Evolutionary conservation across 2,329 filamentous ascomycete genomes (phyloP).

Genomic region (Tothia fuscella): DNA sequence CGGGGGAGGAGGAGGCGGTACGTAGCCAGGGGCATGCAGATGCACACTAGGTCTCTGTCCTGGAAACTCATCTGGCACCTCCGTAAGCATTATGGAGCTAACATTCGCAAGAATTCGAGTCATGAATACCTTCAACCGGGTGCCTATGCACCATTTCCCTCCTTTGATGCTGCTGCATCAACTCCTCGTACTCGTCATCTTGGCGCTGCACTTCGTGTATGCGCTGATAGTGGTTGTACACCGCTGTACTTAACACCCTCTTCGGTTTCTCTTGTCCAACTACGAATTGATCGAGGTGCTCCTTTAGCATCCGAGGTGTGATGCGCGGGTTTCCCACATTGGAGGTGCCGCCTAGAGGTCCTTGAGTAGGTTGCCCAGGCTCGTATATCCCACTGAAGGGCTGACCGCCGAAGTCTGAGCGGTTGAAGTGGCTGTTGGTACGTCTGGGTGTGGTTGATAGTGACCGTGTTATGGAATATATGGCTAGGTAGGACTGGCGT

Average conservation of each 20-base stretch:
- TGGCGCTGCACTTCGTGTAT: slow-evolving; percentile 64
- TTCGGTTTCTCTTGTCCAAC: slow-evolving; percentile 92
- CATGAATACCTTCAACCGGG: slow-evolving; percentile 57
- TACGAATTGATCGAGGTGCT: slow-evolving; percentile 88
- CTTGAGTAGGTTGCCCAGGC: slow-evolving; percentile 46
- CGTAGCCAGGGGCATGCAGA: slow-evolving; percentile 10
- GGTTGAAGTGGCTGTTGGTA: slow-evolving; percentile 40
- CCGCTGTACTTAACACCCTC: slow-evolving; percentile 81
- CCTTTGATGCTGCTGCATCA: slow-evolving; percentile 57
- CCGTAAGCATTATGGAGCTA: slow-evolving; percentile 10
- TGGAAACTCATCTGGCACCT: slow-evolving; percentile 45
- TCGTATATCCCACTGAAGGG: slow-evolving; percentile 53
- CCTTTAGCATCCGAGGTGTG: slow-evolving; percentile 61
- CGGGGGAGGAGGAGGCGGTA: slow-evolving; percentile 17
- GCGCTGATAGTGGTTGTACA: slow-evolving; percentile 94
- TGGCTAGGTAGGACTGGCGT: slow-evolving; percentile 17
- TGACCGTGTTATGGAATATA: slow-evolving; percentile 23
- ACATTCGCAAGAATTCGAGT: slow-evolving; percentile 5
- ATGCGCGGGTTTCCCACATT: slow-evolving; percentile 45
- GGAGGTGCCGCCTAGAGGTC: slow-evolving; percentile 49
- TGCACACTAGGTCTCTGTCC: slow-evolving; percentile 38
- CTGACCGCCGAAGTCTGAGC: slow-evolving; percentile 51
- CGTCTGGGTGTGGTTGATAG: slow-evolving; percentile 23
- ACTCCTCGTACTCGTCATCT: slow-evolving; percentile 67
- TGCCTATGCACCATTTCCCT: slow-evolving; percentile 58